Percentiles rank a stretch among this genome's conserved stretches.
These are phyloP conservation scores for Phytophthora pisi DNA, from an alignment of 352 stramenopile species.

Conservation along the genomic window DNA sequence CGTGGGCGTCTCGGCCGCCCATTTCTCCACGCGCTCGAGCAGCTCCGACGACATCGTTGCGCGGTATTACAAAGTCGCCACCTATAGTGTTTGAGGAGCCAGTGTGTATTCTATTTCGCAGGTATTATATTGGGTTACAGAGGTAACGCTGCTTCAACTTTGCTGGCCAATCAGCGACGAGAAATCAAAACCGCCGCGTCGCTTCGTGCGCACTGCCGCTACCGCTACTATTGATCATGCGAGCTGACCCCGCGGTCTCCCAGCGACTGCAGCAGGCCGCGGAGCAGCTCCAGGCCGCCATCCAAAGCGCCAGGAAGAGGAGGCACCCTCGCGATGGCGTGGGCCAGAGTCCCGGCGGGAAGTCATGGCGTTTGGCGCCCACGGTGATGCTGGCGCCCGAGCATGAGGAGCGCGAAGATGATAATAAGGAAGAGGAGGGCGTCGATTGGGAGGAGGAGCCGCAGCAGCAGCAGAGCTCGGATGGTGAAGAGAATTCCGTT, in stretches of 20 bases:
- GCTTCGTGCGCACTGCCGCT: slow-evolving; percentile 13
- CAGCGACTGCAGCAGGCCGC: slow-evolving; percentile 49
- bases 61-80: background rate
- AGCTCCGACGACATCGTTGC: slow-evolving; percentile 70
- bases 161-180: slow-evolving; percentile 26
- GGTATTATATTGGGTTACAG: slow-evolving; percentile 11
- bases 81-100: slow-evolving; percentile 10
- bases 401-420: background rate
- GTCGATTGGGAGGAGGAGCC: background rate
- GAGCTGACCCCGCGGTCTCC: slow-evolving; percentile 30
- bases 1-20: slow-evolving; percentile 69
- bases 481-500: slow-evolving; percentile 11
- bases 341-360: slow-evolving; percentile 1
- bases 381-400: slow-evolving; percentile 21
- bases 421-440: background rate
- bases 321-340: slow-evolving; percentile 2
- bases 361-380: slow-evolving; percentile 25
- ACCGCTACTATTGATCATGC: slow-evolving; percentile 11
- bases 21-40: slow-evolving; percentile 76
- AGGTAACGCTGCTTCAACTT: slow-evolving; percentile 18
- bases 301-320: slow-evolving; percentile 39
- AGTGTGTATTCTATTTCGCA: slow-evolving; percentile 7
- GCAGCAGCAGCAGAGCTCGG: slow-evolving; percentile 7
- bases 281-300: slow-evolving; percentile 60
- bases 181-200: slow-evolving; percentile 4